Evolutionary conservation across 768 basidiomycete genomes (phyloP).

Genomic region (Phallus indusiatus): DNA sequence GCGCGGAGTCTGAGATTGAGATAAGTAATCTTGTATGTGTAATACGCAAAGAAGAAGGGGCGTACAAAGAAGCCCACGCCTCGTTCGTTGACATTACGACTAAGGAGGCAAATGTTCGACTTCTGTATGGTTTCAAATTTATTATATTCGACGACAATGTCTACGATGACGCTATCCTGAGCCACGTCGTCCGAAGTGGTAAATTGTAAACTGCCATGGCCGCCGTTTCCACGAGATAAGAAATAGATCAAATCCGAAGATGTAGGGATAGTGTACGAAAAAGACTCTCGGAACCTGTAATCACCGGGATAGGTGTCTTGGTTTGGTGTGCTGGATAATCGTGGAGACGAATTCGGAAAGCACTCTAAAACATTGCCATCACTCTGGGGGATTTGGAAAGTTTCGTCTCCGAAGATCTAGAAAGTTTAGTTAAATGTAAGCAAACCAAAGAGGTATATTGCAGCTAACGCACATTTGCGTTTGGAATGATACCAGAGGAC

Average conservation of each 20-base stretch:
- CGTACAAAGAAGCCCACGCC: slow-evolving; percentile 29
- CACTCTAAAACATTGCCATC: slow-evolving; percentile 4
- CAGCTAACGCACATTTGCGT: not conserved
- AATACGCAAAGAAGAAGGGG: not conserved
- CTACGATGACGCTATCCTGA: slow-evolving; percentile 22
- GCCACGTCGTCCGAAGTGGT: slow-evolving; percentile 19
- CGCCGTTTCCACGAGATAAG: slow-evolving; percentile 23
- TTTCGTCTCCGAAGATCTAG: not conserved
- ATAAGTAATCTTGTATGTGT: not conserved
- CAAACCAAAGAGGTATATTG: no score
- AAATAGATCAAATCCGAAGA: slow-evolving; percentile 20
- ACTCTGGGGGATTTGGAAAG: not conserved
- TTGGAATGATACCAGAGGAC: not conserved
- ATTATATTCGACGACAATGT: slow-evolving; percentile 23
- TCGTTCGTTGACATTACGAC: slow-evolving; percentile 17
- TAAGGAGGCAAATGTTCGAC: slow-evolving; percentile 22
- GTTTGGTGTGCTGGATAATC: not conserved
- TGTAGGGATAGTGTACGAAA: not conserved
- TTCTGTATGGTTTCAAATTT: slow-evolving; percentile 14
- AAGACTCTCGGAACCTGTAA: not conserved
- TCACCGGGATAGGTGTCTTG: not conserved
- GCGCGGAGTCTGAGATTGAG: not conserved
- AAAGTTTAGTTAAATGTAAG: no score
- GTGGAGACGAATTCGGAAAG: not conserved
- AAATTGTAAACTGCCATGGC: slow-evolving; percentile 22